A percentile compares a stretch with the other conserved stretches of the same genome.
phyloP scores from a whole-genome alignment of 306 rosid species.

The Pyrus communis region DNA sequence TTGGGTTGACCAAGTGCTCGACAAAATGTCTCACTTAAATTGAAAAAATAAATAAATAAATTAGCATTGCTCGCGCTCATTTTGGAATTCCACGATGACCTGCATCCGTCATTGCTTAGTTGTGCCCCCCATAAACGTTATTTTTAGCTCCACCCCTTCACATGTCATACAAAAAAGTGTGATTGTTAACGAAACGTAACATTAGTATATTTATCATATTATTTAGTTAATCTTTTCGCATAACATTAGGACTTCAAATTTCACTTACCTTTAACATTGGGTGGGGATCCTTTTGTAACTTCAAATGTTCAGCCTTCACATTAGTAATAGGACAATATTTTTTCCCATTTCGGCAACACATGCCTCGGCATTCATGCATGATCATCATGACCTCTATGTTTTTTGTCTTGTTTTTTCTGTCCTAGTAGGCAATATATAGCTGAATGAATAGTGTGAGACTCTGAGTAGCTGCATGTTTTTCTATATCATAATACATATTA shows the following conservation, averaged over 20 bases:
- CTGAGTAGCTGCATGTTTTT: conserved; percentile 6
- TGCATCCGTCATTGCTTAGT: too few relatives aligned
- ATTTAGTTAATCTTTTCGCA: too few relatives aligned
- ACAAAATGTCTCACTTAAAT: too few relatives aligned
- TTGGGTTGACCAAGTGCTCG: too few relatives aligned
- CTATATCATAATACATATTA: conserved; percentile 7
- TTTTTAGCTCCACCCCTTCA: too few relatives aligned
- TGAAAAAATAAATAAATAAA: too few relatives aligned
- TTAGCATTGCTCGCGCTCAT: too few relatives aligned
- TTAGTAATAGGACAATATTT: not conserved
- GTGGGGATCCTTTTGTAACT: not conserved
- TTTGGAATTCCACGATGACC: too few relatives aligned
- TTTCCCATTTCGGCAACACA: not conserved
- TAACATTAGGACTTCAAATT: not conserved
- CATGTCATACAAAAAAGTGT: not conserved
- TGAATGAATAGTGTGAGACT: conserved; percentile 23
- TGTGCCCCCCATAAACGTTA: too few relatives aligned
- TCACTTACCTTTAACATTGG: not conserved
- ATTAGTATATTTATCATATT: too few relatives aligned
- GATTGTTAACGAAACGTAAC: not conserved
- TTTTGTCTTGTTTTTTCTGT: conserved; percentile 15
- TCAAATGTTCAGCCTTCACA: not conserved
- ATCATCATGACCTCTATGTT: not conserved
- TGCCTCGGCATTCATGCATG: not conserved
- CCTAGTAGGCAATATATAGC: conserved; percentile 3